Base-by-base conservation (phyloP, 768 basidiomycete species). In the Mycena chlorophos region DNA sequence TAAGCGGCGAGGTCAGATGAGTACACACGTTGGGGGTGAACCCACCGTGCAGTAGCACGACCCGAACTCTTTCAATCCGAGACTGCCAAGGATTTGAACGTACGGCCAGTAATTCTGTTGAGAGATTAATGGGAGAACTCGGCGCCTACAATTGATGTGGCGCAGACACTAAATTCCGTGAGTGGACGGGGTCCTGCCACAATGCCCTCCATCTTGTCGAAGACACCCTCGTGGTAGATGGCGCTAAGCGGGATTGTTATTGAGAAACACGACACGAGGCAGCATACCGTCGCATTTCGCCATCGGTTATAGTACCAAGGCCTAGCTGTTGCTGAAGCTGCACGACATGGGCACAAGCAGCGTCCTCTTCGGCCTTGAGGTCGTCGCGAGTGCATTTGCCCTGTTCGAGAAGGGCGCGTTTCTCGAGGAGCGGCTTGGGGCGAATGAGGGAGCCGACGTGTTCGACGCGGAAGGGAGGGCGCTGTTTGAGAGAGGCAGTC, bases 161-260 rank as follows among this genome's bases (percentile, higher is more conserved):
- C n/a, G n/a, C n/a, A n/a, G n/a, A n/a, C n/a, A n/a, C n/a, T n/a
- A n/a, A n/a, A n/a, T n/a, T n/a, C n/a, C n/a, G n/a, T n/a, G n/a
- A n/a, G n/a, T n/a, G n/a, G n/a, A n/a, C n/a, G 75, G 5, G 79
- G 78, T 50, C 83, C 70, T 56, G 68, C 71, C 48, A 73, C 74
- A 81, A 87, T 86, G 46, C 86, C 86, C 48, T 84, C 80, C 37
- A 89, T 68, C 51, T 79, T 83, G 62, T 87, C 79, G 66, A 86
- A 86, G 27, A 87, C 83, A 19, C 86, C 86, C 43, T 87, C 83
- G 52, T 75, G 86, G 66, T 84, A 87, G 69, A 78, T 71, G 42
- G 73, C 73, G 61, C 85, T 85, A 65, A 4, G 20, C n/a, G 5
- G 50, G 40, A 31, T 23, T 19, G 19, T 14, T 34, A 17, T 25